Conservation (phyloP, 805 yeast genomes). For the Huiozyma sinensis region DNA sequence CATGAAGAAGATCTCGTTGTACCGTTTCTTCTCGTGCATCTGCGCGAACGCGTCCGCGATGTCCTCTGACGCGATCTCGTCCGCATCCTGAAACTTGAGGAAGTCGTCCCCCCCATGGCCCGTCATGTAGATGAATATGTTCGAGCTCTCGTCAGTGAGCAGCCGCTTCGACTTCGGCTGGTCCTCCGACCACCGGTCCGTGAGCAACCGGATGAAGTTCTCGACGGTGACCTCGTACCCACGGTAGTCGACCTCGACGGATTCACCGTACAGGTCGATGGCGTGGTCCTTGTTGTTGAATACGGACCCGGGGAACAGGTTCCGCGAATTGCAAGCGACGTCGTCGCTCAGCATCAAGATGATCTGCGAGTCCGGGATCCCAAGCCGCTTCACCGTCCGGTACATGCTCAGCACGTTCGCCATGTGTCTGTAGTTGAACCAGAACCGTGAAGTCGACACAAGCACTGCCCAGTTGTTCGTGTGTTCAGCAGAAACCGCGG, state of each 20-base stretch:
- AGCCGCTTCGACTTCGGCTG: constrained; percentile 89
- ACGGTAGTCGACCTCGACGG: constrained; percentile 90
- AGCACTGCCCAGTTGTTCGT: constrained; percentile 75
- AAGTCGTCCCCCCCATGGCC: constrained; percentile 99
- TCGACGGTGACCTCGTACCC: constrained; percentile 98
- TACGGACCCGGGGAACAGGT: constrained; percentile 91
- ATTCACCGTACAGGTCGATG: constrained; percentile 86
- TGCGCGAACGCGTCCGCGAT: constrained; percentile 95
- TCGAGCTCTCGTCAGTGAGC: constrained; percentile 86
- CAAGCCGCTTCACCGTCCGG: constrained; percentile 89
- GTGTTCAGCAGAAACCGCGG: constrained; percentile 27
- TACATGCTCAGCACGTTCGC: constrained; percentile 92
- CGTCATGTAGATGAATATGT: constrained; percentile 88
- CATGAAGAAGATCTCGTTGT: constrained; percentile 94
- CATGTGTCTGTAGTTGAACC: constrained; percentile 98
- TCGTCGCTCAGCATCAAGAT: constrained; percentile 94
- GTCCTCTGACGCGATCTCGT: constrained; percentile 90
- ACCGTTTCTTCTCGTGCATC: constrained; percentile 91
- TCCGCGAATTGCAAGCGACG: constrained; percentile 92
- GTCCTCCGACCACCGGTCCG: constrained; percentile 92
- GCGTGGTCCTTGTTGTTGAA: constrained; percentile 90
- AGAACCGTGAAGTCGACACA: constrained; percentile 90
- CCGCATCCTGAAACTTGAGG: constrained; percentile 95
- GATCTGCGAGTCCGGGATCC: constrained; percentile 96
- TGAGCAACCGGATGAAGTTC: constrained; percentile 80